Evolutionary conservation across 768 basidiomycete genomes (phyloP).

Genomic region (Phylloporus rhodoxanthus): DNA sequence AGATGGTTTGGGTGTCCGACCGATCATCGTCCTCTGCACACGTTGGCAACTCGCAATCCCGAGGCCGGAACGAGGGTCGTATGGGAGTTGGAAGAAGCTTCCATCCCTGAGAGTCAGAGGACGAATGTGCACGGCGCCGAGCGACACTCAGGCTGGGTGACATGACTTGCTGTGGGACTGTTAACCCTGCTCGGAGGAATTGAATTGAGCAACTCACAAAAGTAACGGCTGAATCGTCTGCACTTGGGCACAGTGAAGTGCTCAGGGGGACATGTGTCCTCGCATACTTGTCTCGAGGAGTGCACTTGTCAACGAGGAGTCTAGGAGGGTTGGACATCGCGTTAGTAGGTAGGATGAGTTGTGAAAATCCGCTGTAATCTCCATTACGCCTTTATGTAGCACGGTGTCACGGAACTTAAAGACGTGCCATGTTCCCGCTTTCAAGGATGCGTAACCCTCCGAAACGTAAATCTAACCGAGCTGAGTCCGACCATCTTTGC

Average conservation of each 20-base stretch:
- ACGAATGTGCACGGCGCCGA: slow-evolving; percentile 29
- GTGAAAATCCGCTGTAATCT: neutral
- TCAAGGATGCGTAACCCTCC: slow-evolving; percentile 1
- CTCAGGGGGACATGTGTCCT: slow-evolving; percentile 27
- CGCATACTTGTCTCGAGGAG: slow-evolving; percentile 31
- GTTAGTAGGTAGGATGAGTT: slow-evolving; percentile 2
- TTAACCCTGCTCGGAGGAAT: neutral
- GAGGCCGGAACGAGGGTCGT: slow-evolving; percentile 31
- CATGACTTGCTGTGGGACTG: slow-evolving; percentile 11
- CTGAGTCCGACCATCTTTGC: slow-evolving; percentile 1
- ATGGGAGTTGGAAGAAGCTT: slow-evolving; percentile 29
- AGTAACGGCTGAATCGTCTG: slow-evolving; percentile 24
- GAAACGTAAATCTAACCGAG: slow-evolving; percentile 26
- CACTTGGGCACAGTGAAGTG: slow-evolving; percentile 23
- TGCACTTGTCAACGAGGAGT: slow-evolving; percentile 31
- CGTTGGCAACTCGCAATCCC: slow-evolving; percentile 28
- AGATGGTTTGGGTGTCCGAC: slow-evolving; percentile 24
- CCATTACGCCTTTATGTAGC: slow-evolving; percentile 21
- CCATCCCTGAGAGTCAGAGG: slow-evolving; percentile 32
- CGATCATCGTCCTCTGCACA: slow-evolving; percentile 26
- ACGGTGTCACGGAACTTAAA: slow-evolving; percentile 7
- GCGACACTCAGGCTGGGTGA: slow-evolving; percentile 11
- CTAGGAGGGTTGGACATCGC: slow-evolving; percentile 20
- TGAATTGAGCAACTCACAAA: slow-evolving; percentile 10
- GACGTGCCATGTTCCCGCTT: slow-evolving; percentile 1